Evolutionary conservation across 495 filamentous ascomycete genomes (phyloP).

Genomic region (Rusavskia elegans): DNA sequence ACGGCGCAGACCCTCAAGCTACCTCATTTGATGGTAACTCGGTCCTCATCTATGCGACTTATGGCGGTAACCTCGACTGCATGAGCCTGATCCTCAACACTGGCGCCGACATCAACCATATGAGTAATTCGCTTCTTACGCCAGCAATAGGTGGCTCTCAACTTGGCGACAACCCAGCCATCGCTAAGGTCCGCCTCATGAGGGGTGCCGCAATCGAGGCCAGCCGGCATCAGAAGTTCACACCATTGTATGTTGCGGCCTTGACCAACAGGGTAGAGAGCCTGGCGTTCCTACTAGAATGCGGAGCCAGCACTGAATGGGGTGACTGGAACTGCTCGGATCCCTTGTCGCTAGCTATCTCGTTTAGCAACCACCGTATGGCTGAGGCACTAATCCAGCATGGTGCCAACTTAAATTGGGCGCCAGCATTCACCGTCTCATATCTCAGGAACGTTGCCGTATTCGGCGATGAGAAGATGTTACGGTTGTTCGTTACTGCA

Average conservation of each 20-base stretch:
- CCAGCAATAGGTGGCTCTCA: constrained; percentile 2
- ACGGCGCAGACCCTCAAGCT: constrained; percentile 2
- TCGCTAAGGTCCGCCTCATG: constrained; percentile 1
- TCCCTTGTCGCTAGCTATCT: constrained; percentile 5
- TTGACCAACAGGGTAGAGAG: constrained; percentile 2
- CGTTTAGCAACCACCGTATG: constrained; percentile 11
- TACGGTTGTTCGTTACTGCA: not conserved
- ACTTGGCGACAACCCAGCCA: constrained; percentile 1
- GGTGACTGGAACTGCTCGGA: constrained; percentile 5
- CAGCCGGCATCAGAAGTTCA: constrained; percentile 2
- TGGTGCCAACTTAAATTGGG: not conserved
- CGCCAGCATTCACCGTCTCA: not conserved
- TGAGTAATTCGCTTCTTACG: not conserved
- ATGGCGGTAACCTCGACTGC: constrained; percentile 1
- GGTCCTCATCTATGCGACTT: constrained; percentile 5
- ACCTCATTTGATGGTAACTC: constrained; percentile 3
- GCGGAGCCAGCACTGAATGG: constrained; percentile 3
- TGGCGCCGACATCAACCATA: constrained; percentile 2
- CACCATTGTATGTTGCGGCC: constrained; percentile 6
- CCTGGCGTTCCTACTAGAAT: constrained; percentile 2
- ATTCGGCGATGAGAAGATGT: constrained; percentile 3
- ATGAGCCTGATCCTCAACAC: constrained; percentile 1
- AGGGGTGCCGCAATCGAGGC: constrained; percentile 2
- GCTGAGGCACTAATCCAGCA: constrained; percentile 5
- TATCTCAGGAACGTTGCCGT: constrained; percentile 1